Evolutionary conservation across 768 basidiomycete genomes (phyloP), one percentile per base, ranked within the genome.

Genomic region (Neoboletus subvelutipes): DNA sequence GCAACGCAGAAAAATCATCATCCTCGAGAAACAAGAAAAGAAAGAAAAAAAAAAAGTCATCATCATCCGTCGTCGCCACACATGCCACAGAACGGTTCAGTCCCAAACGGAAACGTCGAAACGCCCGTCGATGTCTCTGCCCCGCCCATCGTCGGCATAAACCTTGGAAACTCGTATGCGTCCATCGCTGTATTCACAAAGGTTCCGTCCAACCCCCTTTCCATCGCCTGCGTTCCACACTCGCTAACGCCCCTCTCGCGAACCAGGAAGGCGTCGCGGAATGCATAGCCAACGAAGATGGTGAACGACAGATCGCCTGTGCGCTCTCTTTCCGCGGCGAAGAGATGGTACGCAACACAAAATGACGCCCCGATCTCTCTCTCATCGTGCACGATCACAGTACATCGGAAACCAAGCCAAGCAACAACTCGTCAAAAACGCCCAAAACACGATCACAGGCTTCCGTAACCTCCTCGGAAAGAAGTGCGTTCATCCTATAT

Each of bases 231-330:
- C 29, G 4, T 20, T 24, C 18, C 29, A 22, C 26, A 13, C 0
- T 53, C 52, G n/a, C 50, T 15, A 13, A 57, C 24, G 15, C 9
- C 20, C 39, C 13, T 17, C 3, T 31, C 24, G 26, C 26, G 50
- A 54, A 31, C 34, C 60, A 95, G 93, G 94, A 97, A 74, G 92
- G 92, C 13, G 78, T 90, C 31, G 88, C 95, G 42, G 92, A 94
- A 68, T 96, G 92, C 70, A 98, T 98, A 58, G 97, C 95, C 6
- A 98, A 98, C 71, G 95, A 98, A 70, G 96, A 98, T 70, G 96
- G 97, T 31, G 96, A 98, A 70, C 88, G 97, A 33, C 96, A 99
- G 76, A 98, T 99, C 66, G 94, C 94, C 0, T 93, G 92, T 69
- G 94, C 94, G 28, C 78, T 98, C 53, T 84, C 94, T 0, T 98